Base-by-base conservation (phyloP, 805 yeast species). In the Candida caryicola region DNA sequence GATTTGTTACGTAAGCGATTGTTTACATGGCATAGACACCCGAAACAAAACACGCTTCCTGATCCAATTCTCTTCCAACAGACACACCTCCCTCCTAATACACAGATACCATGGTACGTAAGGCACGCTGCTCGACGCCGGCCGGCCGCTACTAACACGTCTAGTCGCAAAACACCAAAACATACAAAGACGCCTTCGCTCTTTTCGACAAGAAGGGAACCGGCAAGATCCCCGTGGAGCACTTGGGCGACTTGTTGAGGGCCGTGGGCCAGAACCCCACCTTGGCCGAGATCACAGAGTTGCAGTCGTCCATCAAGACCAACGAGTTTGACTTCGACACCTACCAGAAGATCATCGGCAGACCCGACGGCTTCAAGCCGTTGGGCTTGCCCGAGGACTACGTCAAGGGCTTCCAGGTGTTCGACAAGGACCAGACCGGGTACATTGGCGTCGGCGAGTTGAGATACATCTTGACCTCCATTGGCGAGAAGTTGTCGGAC, bases 241-340 rank as follows among this genome's bases (percentile, higher is more conserved):
- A 85, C 44, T 74, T 93, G 35, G 99, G 98, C 25, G 99, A 93
- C 58, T 76, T 93, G 51, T 76, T 93, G 44, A 79, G 99, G 60
- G 97, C 99, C 2, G 90, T 93, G 44, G 99, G 99, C 28, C 98
- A 91, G 71, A 93, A 93, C 71, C 99, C 99, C 47, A 90, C 99
- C 3, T 76, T 88, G 54, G 85, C 90, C 16, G 96, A 89, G 66
- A 85, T 89, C 46, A 47, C 69, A n/a, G 73, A 67, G 41, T 66
- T 69, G 45, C 73, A 69, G 52, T 50, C 54, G 34, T 53, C 64
- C 2, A 59, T 69, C 41, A 68, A 77, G 19, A 48, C 68, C 42
- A 56, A 55, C 39, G 82, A 75, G 45, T 70, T 87, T 49, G 87
- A 83, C 54, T 88, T 81, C 49, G 90, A 82, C 42, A 78, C 87